Base-by-base conservation (phyloP, 148 eudicot species). In the Amaranthus cruentus region DNA sequence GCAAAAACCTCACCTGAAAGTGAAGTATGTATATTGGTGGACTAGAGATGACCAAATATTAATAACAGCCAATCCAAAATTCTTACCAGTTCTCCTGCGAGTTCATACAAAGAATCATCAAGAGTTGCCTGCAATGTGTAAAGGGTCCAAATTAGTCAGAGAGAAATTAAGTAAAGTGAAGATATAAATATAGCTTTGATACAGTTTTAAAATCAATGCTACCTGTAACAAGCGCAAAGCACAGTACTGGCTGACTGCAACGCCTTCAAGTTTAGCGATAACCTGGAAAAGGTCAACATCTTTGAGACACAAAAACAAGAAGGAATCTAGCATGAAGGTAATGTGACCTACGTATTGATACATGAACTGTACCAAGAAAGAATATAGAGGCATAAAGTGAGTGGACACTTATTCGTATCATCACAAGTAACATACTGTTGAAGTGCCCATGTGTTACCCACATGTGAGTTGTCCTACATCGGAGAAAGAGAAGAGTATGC, bases 191-290 rank as follows among this genome's bases (percentile, higher is more conserved):
- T 56, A 75, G 60, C 21, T 65, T 59, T 48, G 80, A 56, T 44
- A 52, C 58, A 54, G 67, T 62, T 60, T 38, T 73, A 46, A 62
- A 59, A 51, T 73, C 14, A 28, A 8, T 14, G 10, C n/a, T 68
- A 91, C 98, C 97, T 95, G 97, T 79, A 95, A 82, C 80, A 95
- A 85, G 72, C 97, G 93, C 84, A 95, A 84, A 74, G 98, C 98
- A 82, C 91, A 95, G 76, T 90, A 88, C 76, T 95, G 98, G 80
- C 97, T 95, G 73, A 90, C 97, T 71, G 98, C 96, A 58, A 96
- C 84, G 73, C 96, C 96, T 82, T 94, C 98, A 71, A 94, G 97
- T 84, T 91, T 90, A 46, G 98, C 98, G 76, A 94, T 94, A 59
- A 94, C 98, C 98, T 94, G 82, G 62, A 60, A 52, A 57, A n/a